Base-by-base conservation (phyloP, 306 rosid species). In the Datisca glomerata region DNA sequence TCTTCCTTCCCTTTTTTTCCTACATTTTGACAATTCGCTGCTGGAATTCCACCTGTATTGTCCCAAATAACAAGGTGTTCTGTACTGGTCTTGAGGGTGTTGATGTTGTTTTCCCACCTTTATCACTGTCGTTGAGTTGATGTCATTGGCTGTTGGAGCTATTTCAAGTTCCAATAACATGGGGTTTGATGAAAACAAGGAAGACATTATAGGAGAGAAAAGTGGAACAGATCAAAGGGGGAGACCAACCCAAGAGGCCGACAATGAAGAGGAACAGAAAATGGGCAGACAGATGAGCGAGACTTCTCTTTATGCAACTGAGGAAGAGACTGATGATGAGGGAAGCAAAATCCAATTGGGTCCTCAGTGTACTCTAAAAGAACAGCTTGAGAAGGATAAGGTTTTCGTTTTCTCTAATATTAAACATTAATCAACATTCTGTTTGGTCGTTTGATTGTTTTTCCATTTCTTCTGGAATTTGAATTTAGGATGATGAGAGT, bases 301-400 rank as follows among this genome's bases (percentile, higher is more conserved):
- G 49, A 21, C 49, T 41, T 56, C 65, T 60, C 51, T 60, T 2
- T 34, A 41, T 46, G 59, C 53, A 5, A 39, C 68, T 17, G 68
- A 65, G 38, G 72, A 70, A 31, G 77, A 70, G 12, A 62, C 63
- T 12, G 77, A 70, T 15, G 77, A 70, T 45, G 77, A 65, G 13
- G 54, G 69, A 36, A 65, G 33, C 31, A 60, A 51, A 2, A 55
- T 65, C 4, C 51, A 60, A 29, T 38, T 70, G 69, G 77, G 77
- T 28, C 77, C 77, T 45, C 77, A 70, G 15, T 65, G 31, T 49
- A 65, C 77, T n/a, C 71, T 70, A 21, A 70, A 70, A 42, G 72
- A 70, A 47, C 72, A 70, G 59, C 61, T 70, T 15, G 77, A 70
- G 45, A 70, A 70, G 46, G 77, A 70, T 62, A 70, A 70, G 72